Conservation (phyloP, 129 eudicot genomes). For the Flaveria robusta region DNA sequence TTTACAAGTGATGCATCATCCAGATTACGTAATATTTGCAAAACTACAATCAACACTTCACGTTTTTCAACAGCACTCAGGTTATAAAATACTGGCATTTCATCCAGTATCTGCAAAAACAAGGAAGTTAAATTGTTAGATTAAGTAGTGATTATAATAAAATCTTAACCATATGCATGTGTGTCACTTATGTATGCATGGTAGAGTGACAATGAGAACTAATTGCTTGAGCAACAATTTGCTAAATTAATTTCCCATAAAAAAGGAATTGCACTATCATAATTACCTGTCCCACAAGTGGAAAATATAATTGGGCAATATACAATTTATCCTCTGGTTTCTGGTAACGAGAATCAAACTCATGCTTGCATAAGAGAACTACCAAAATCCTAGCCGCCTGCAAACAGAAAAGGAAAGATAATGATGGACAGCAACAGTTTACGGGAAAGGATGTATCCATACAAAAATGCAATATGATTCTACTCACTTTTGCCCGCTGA, state of each 20-base stretch:
- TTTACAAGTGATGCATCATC: constrained; percentile 91
- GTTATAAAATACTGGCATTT: constrained; percentile 99
- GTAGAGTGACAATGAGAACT: constrained; percentile 11
- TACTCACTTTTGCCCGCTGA: constrained; percentile 84
- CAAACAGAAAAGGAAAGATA: constrained; percentile 27
- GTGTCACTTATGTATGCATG: background rate
- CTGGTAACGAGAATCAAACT: constrained; percentile 92
- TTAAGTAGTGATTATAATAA: constrained; percentile 20
- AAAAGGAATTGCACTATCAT: constrained; percentile 7
- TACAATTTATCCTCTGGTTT: constrained; percentile 96
- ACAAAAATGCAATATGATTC: constrained; percentile 8
- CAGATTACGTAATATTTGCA: constrained; percentile 91
- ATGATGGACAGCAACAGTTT: constrained; percentile 12
- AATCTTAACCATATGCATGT: background rate
- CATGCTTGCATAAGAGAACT: constrained; percentile 94
- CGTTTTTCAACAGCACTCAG: constrained; percentile 89
- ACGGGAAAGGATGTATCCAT: background rate
- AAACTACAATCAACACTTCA: constrained; percentile 81
- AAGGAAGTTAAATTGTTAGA: background rate
- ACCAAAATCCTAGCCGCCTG: constrained; percentile 97
- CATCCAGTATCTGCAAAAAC: constrained; percentile 83
- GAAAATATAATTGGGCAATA: constrained; percentile 93
- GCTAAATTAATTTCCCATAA: background rate
- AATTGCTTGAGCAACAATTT: constrained; percentile 15
- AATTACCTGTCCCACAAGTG: constrained; percentile 92